Evolutionary conservation across 202 grass and related monocot species (phyloP).

Genomic region (Bolboschoenoplectus hybrid): DNA sequence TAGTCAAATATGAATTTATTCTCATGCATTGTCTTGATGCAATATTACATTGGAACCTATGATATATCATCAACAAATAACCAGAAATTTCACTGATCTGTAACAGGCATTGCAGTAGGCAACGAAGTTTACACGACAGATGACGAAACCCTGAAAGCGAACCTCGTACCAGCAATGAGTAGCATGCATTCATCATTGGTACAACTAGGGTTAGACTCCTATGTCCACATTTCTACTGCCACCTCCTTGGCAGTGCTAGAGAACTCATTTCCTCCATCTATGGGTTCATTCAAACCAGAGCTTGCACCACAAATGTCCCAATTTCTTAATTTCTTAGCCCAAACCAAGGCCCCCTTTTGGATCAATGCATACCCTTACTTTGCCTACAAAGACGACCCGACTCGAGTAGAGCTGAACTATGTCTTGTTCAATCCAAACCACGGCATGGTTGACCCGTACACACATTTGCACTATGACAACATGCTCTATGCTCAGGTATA

Average conservation of each 20-base stretch:
- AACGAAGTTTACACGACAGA: slow-evolving; percentile 85
- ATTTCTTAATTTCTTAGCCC: slow-evolving; percentile 65
- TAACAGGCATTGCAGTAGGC: slow-evolving; percentile 74
- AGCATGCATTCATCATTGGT: slow-evolving; percentile 71
- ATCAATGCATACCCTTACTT: slow-evolving; percentile 95
- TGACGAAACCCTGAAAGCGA: slow-evolving; percentile 67
- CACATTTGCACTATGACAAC: slow-evolving; percentile 79
- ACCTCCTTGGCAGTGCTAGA: slow-evolving; percentile 78
- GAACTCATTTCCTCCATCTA: slow-evolving; percentile 87
- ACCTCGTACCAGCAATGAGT: slow-evolving; percentile 83
- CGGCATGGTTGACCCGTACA: slow-evolving; percentile 82
- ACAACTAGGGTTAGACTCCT: slow-evolving; percentile 66
- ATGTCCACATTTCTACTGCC: slow-evolving; percentile 77
- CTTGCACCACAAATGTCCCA: slow-evolving; percentile 54
- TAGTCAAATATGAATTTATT: background rate
- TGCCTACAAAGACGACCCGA: slow-evolving; percentile 77
- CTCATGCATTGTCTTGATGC: background rate
- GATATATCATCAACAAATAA: background rate
- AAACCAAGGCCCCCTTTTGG: slow-evolving; percentile 78
- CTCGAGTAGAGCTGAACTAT: slow-evolving; percentile 60
- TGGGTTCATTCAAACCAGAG: slow-evolving; percentile 66
- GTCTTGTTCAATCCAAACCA: slow-evolving; percentile 60
- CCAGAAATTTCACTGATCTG: background rate
- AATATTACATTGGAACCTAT: background rate
- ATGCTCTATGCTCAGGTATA: slow-evolving; percentile 61